Evolutionary conservation across 2,329 filamentous ascomycete species (phyloP), one percentile per base, ranked within the genome.

Genomic region (Botrytis deweyae): DNA sequence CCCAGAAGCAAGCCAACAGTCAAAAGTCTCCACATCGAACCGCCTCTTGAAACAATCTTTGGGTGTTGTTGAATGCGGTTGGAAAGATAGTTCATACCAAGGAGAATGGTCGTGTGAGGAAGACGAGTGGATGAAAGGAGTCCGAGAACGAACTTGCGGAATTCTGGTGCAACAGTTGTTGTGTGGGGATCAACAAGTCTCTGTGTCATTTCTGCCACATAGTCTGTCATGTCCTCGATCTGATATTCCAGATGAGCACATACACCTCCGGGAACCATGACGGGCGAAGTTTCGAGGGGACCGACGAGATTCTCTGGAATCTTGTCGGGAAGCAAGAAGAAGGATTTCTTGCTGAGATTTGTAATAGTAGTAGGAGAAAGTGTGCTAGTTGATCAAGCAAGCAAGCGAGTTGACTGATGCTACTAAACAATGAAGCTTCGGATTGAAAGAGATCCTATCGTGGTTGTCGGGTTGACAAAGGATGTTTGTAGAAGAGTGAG

Each of bases 161-260:
- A 93, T 65, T 90, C 88, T 52, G 88, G 85, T 44, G 87, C 86
- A 78, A 89, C 87, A 79, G 87, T 87, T 79, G 87, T 84, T 76
- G 87, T 85, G 81, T 85, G 86, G 81, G 89, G 88, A 79, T 88
- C 87, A 80, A 92, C 88, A 83, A 89, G 89, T 87, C 86, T 86
- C 83, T 92, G 87, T 80, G 91, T 88, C 86, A 90, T 92, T 80
- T 92, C 89, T 78, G 90, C 89, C 81, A 93, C 91, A 83, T 93
- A 93, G 81, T 92, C 91, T 76, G 90, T 89, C 90, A 93, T 93
- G 81, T 90, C 87, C 78, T 92, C 90, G 87, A 93, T 92, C 80
- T 93, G 91, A 83, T 93, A 93, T 82, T 93, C 91, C 77, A 93
- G 84, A 81, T 92, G 89, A 75, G 90, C 90, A 75, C 91, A 91